These are phyloP conservation scores for Eucalyptus marginata DNA, from an alignment of 345 rosid species.

Conservation along the genomic window DNA sequence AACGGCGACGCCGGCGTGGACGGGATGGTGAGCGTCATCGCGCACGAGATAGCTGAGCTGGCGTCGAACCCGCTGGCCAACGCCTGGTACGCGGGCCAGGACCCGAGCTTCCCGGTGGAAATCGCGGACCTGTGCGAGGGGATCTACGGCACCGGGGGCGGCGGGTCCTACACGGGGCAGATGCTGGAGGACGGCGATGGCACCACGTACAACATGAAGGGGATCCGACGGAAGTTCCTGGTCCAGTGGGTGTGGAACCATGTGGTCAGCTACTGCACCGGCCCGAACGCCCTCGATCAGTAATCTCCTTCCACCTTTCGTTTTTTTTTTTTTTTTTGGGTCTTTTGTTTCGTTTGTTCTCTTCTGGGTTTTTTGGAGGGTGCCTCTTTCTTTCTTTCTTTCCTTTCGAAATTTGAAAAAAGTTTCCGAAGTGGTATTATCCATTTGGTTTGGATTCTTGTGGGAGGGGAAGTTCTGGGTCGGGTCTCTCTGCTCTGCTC, in stretches of 20 bases:
- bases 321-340: background rate
- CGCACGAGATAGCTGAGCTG: constrained; percentile 90
- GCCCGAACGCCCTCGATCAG: constrained; percentile 92
- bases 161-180: constrained; percentile 96
- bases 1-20: constrained; percentile 85
- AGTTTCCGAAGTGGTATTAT: background rate
- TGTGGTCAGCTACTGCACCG: constrained; percentile 68
- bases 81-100: constrained; percentile 96
- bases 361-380: background rate
- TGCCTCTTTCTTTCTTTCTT: background rate
- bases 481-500: background rate
- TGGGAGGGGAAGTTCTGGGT: background rate
- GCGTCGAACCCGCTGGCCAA: constrained; percentile 90
- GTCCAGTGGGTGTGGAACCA: constrained; percentile 98
- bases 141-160: constrained; percentile 95
- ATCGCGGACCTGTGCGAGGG: constrained; percentile 98
- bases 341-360: background rate
- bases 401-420: background rate
- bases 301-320: background rate
- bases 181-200: constrained; percentile 50
- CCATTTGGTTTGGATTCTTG: background rate
- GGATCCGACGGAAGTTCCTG: constrained; percentile 75
- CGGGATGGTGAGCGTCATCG: constrained; percentile 96
- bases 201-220: constrained; percentile 89
- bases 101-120: constrained; percentile 84